Evolutionary conservation across 2,329 filamentous ascomycete genomes (phyloP).

Genomic region (Penicillium sp.): DNA sequence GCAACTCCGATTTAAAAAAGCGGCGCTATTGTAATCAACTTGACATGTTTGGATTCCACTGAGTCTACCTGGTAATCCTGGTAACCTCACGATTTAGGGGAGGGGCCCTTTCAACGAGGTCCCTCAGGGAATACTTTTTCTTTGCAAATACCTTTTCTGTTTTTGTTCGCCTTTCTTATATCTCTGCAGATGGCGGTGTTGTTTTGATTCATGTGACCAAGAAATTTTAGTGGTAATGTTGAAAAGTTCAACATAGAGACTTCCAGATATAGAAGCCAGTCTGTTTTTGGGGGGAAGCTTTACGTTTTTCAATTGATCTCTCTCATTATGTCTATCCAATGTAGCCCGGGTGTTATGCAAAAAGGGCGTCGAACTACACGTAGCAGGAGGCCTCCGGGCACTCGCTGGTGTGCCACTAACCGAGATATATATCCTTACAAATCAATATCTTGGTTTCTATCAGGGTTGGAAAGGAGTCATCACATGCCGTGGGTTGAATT

Average conservation of each 20-base stretch:
- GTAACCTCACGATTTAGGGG: slow-evolving; percentile 7
- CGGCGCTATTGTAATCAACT: slow-evolving; percentile 24
- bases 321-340: background rate
- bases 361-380: too few species aligned
- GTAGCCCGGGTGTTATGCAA: too few species aligned
- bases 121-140: background rate
- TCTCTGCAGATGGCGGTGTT: background rate
- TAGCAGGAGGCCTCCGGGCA: too few species aligned
- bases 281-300: background rate
- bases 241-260: background rate
- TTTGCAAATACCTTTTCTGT: slow-evolving; percentile 6
- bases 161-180: background rate
- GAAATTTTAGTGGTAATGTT: background rate
- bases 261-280: background rate
- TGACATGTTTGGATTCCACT: slow-evolving; percentile 12
- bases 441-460: too few species aligned
- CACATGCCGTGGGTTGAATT: slow-evolving; percentile 8
- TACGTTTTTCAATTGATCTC: background rate
- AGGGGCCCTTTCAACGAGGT: slow-evolving; percentile 25
- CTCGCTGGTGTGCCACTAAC: too few species aligned
- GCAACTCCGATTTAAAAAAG: background rate
- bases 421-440: too few species aligned
- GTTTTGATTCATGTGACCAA: background rate
- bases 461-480: slow-evolving; percentile 8
- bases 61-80: slow-evolving; percentile 1